A percentile compares a stretch with the other conserved stretches of the same genome.
phyloP scores from a whole-genome alignment of 1,139 yeast species.

The Arxiozyma heterogenica region DNA sequence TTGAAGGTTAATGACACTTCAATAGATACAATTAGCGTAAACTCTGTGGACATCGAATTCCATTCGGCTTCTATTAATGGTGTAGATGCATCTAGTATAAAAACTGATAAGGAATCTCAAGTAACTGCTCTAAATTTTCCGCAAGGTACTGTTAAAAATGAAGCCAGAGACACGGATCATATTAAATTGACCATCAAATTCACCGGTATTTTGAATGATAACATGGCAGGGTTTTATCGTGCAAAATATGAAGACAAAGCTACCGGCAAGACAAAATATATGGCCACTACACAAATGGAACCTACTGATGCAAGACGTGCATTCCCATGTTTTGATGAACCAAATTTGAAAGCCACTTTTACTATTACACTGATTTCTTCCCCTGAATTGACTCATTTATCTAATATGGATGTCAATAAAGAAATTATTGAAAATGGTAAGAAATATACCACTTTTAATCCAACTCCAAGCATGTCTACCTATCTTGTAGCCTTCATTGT shows the following conservation, averaged over 20 bases:
- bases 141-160: conserved; percentile 35
- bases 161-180: conserved; percentile 20
- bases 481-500: conserved; percentile 74
- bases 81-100: conserved; percentile 28
- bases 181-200: conserved; percentile 45
- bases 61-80: conserved; percentile 27
- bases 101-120: conserved; percentile 44
- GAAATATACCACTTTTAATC: conserved; percentile 46
- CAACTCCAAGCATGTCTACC: conserved; percentile 73
- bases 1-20: conserved; percentile 46
- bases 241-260: conserved; percentile 56
- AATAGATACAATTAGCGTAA: conserved; percentile 34
- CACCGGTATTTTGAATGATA: conserved; percentile 63
- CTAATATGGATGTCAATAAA: conserved; percentile 60
- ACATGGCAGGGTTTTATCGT: conserved; percentile 75
- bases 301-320: conserved; percentile 82
- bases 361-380: conserved; percentile 52
- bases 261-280: conserved; percentile 50
- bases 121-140: conserved; percentile 51
- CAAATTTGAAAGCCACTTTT: conserved; percentile 65
- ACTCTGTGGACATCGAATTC: conserved; percentile 57
- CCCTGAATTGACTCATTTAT: conserved; percentile 52
- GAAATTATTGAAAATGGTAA: conserved; percentile 40
- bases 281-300: conserved; percentile 79
- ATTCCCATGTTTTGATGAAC: conserved; percentile 78